Conservation (phyloP, 108 stramenopile species). For the Skeletonema grethae region DNA sequence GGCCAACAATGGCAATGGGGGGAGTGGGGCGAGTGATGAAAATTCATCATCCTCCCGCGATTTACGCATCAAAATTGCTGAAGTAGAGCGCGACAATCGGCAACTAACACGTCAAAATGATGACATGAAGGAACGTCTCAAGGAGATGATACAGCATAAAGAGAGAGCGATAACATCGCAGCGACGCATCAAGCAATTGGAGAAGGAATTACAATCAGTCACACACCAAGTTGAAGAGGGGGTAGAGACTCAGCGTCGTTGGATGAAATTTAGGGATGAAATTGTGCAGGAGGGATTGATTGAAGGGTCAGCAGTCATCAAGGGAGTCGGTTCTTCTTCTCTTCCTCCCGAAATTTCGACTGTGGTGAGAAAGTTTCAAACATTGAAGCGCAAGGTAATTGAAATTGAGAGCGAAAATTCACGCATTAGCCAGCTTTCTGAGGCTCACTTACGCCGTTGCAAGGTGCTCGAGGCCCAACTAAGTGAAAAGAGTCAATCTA, state of each 20-base stretch:
- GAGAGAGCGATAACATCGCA: conserved; percentile 52
- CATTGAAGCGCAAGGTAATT: conserved; percentile 33
- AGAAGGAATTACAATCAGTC: conserved; percentile 46
- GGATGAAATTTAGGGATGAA: conserved; percentile 58
- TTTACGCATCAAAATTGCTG: conserved; percentile 67
- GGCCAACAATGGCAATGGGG: not conserved
- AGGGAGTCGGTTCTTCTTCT: not conserved
- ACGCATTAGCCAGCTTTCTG: conserved; percentile 28
- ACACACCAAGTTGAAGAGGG: conserved; percentile 36
- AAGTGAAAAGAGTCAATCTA: conserved; percentile 26
- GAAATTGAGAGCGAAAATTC: conserved; percentile 31
- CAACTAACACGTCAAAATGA: conserved; percentile 57
- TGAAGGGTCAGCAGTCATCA: conserved; percentile 11
- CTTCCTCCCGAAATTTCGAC: conserved; percentile 66
- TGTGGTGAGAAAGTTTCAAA: conserved; percentile 51
- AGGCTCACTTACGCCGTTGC: conserved; percentile 35
- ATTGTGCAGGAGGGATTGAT: conserved; percentile 40
- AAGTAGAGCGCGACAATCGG: conserved; percentile 75
- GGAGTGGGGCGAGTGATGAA: conserved; percentile 15
- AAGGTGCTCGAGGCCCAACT: conserved; percentile 38
- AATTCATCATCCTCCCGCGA: conserved; percentile 23
- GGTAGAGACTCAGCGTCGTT: conserved; percentile 43
- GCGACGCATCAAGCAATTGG: conserved; percentile 46
- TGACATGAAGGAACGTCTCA: conserved; percentile 39
- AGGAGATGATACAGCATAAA: conserved; percentile 50